Conservation (phyloP, 2,329 filamentous ascomycete genomes). For the Scortechinia acanthostroma region DNA sequence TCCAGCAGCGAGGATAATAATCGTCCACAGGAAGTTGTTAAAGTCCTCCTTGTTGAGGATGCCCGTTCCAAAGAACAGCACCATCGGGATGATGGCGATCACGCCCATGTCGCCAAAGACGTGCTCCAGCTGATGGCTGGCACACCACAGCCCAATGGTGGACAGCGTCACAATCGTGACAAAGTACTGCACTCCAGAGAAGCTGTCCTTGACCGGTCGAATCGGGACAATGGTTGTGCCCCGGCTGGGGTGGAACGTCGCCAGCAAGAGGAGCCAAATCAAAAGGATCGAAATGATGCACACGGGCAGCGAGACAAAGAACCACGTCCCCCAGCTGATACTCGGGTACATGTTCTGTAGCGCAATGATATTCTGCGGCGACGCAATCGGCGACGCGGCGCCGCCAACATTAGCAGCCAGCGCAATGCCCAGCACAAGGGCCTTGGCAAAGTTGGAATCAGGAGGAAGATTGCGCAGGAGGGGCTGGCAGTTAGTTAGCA, state of each 20-base stretch:
- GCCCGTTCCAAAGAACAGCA: slow-evolving; percentile 92
- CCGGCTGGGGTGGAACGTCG: slow-evolving; percentile 77
- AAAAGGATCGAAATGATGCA: slow-evolving; percentile 80
- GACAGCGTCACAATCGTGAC: slow-evolving; percentile 74
- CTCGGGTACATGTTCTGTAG: slow-evolving; percentile 89
- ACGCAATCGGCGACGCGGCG: slow-evolving; percentile 92
- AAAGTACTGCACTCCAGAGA: slow-evolving; percentile 86
- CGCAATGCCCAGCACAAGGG: slow-evolving; percentile 89
- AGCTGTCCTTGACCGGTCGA: slow-evolving; percentile 78
- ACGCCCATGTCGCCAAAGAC: slow-evolving; percentile 97
- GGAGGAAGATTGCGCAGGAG: slow-evolving; percentile 87
- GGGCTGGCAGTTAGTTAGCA: too few relatives aligned
- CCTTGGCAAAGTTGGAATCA: slow-evolving; percentile 89
- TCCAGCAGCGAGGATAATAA: slow-evolving; percentile 94
- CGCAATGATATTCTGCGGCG: slow-evolving; percentile 93
- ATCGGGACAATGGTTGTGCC: slow-evolving; percentile 89
- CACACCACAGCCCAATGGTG: slow-evolving; percentile 89
- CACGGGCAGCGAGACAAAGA: slow-evolving; percentile 89
- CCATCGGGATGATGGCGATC: slow-evolving; percentile 89
- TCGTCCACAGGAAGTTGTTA: slow-evolving; percentile 99
- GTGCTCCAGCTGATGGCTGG: slow-evolving; percentile 77
- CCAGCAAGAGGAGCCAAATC: slow-evolving; percentile 81
- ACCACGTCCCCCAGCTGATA: slow-evolving; percentile 92
- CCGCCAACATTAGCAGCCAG: slow-evolving; percentile 92
- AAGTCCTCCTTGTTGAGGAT: slow-evolving; percentile 98